phyloP scores from a whole-genome alignment of 768 basidiomycete species.

The Coprinopsis marcescibilis region DNA sequence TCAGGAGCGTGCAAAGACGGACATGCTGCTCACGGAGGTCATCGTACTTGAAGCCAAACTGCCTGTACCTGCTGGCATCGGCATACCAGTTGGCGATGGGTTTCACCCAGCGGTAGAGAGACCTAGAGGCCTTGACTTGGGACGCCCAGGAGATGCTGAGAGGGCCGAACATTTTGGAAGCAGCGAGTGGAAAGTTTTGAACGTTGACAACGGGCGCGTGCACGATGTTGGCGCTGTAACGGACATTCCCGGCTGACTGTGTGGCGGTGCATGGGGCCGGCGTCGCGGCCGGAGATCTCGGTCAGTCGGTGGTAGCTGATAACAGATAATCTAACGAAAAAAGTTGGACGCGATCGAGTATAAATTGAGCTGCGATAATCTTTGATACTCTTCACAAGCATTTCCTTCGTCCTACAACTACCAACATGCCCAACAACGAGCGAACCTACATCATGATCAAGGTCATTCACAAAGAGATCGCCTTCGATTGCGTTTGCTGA shows the following conservation, averaged over 20 bases:
- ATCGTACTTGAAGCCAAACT: constrained; percentile 88
- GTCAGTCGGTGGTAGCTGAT: constrained; percentile 21
- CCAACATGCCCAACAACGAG: constrained; percentile 65
- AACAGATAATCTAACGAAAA: constrained; percentile 22
- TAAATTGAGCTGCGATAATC: constrained; percentile 17
- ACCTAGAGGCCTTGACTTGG: constrained; percentile 61
- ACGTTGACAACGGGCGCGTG: constrained; percentile 8
- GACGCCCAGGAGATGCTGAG: constrained; percentile 75
- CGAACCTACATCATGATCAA: constrained; percentile 99
- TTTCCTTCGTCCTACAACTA: constrained; percentile 24
- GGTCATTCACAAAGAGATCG: constrained; percentile 33
- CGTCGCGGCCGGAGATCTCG: constrained; percentile 5
- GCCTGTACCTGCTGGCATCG: constrained; percentile 74
- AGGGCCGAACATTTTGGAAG: constrained; percentile 47
- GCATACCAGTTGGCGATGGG: constrained; percentile 85
- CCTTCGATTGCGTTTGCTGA: constrained; percentile 11
- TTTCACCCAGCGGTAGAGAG: constrained; percentile 61
- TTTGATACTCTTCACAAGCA: constrained; percentile 18
- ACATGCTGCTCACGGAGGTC: constrained; percentile 70
- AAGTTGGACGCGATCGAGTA: constrained; percentile 25
- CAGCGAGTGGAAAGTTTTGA: constrained; percentile 9
- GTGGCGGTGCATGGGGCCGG: constrained; percentile 36
- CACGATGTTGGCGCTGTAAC: constrained; percentile 10
- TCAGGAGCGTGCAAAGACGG: constrained; percentile 10
- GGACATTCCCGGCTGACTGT: constrained; percentile 37